Percentiles rank a stretch among this genome's conserved stretches.
Conservation (phyloP, 139 green algal species). For the Pseudopediastrum boryanum region DNA sequence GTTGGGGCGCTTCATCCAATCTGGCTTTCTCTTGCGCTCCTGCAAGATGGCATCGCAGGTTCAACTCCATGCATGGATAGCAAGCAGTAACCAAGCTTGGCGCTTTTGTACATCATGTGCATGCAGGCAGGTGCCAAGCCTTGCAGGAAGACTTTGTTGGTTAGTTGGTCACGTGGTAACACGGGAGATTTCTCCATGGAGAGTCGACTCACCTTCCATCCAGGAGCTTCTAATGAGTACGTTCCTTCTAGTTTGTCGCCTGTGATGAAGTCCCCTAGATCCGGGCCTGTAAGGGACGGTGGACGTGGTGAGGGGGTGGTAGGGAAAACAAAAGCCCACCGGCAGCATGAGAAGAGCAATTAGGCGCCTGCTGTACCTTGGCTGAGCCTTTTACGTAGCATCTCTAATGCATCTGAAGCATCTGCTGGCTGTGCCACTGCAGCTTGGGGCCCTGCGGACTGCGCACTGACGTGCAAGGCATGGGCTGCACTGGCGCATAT, state of each 20-base stretch:
- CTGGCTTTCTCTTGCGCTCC: conserved; percentile 90
- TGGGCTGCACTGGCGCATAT: too few species aligned
- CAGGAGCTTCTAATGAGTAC: conserved; percentile 84
- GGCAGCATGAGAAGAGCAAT: too few species aligned
- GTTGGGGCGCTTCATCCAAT: conserved; percentile 96
- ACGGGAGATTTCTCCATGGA: too few species aligned
- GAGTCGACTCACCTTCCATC: conserved; percentile 75
- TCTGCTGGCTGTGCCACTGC: too few species aligned
- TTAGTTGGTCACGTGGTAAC: neutral
- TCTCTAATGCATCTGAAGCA: too few species aligned
- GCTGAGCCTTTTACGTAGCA: too few species aligned
- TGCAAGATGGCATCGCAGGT: conserved; percentile 30
- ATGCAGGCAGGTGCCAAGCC: neutral
- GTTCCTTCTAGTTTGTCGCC: conserved; percentile 46
- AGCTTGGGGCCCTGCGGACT: too few species aligned
- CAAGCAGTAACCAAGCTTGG: neutral
- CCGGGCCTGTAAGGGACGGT: conserved; percentile 60
- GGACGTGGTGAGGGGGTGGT: too few species aligned
- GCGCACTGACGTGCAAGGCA: too few species aligned
- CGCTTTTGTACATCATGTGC: neutral
- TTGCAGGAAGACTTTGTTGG: neutral
- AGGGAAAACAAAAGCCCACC: too few species aligned
- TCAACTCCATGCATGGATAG: neutral
- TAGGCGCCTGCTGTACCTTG: too few species aligned
- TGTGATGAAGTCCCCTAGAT: conserved; percentile 76